Evolutionary conservation across 176 grass and related monocot species (phyloP), one percentile per base, ranked within the genome.

Genomic region (Stipa capillata): DNA sequence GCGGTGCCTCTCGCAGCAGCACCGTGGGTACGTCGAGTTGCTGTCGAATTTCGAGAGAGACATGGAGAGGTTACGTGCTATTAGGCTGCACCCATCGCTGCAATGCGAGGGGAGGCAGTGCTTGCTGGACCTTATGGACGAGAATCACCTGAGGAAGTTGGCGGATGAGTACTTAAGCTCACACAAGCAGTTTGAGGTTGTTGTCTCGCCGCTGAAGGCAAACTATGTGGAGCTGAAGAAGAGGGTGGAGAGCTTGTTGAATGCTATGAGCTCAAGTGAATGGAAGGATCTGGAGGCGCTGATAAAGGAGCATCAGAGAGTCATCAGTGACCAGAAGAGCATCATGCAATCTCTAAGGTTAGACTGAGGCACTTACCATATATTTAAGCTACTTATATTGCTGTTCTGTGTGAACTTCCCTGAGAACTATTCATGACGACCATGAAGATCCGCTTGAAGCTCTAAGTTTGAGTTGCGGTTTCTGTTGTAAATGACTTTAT

Each of bases 261-360:
- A 80, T 55, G 27, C 40, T 62, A 99, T 99, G 88, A 91, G 67
- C 60, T 92, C 90, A 9, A 90, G 73, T 86, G 74, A 68, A 14
- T 88, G 78, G 53, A 94, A 88, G 78, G 96, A 99, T 87, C 81
- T 99, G 82, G 96, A 99, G 44, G 17, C 35, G 5, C 69, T 87
- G 54, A 84, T 92, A 73, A 97, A 85, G 42, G 92, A 92, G 36
- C 87, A 90, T 31, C 89, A 92, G 36, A 91, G 76, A 82, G 34
- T 92, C 78, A 82, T 97, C 23, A 76, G 74, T 72, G 89, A 94
- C 40, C 92, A 97, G 85, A 97, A 94, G 74, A 94, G 69, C 83
- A 92, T 94, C 66, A 97, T 97, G 95, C 95, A 97, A 47, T 77
- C 91, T 85, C 69, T 97, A 74, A 97, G 95, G 95, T 97, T 87